Percentiles rank a stretch among this genome's conserved stretches.
These are phyloP conservation scores for Adiantum capillusveneris DNA, from an alignment of 75 land plant species.

Conservation along the genomic window DNA sequence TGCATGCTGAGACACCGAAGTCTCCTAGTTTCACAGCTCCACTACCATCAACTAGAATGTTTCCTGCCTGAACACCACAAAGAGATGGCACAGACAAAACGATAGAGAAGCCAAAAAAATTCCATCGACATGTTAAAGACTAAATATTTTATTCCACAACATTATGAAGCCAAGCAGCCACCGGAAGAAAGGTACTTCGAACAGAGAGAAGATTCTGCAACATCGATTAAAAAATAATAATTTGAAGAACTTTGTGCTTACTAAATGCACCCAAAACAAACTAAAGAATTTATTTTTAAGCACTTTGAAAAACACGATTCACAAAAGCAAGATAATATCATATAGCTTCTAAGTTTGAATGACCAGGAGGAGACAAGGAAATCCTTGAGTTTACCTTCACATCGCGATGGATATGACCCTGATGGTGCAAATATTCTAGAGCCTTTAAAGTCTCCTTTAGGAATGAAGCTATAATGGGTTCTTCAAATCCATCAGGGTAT, in stretches of 20 bases:
- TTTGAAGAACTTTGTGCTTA: no score
- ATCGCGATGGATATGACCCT: conserved; percentile 94
- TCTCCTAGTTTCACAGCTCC: conserved; percentile 90
- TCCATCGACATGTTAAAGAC: no score
- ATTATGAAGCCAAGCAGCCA: no score
- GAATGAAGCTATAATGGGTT: conserved; percentile 81
- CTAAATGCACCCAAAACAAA: no score
- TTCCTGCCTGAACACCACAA: conserved; percentile 68
- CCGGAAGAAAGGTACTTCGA: no score
- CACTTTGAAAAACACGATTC: no score
- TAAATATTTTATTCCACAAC: no score
- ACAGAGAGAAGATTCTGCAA: not conserved
- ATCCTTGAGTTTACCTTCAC: conserved; percentile 97
- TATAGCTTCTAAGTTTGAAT: no score
- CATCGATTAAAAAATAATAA: not conserved
- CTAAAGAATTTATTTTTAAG: no score
- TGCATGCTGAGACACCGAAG: conserved; percentile 96
- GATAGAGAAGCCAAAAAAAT: no score
- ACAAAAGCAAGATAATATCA: no score
- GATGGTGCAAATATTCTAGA: conserved; percentile 84
- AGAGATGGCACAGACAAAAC: not conserved
- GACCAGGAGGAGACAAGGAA: no score
- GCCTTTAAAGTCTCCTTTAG: conserved; percentile 79
- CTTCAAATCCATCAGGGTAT: conserved; percentile 90
- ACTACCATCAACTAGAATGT: conserved; percentile 70